Base-by-base conservation (phyloP, 805 yeast genomes). In the Saccharomycopsis selenospora region DNA sequence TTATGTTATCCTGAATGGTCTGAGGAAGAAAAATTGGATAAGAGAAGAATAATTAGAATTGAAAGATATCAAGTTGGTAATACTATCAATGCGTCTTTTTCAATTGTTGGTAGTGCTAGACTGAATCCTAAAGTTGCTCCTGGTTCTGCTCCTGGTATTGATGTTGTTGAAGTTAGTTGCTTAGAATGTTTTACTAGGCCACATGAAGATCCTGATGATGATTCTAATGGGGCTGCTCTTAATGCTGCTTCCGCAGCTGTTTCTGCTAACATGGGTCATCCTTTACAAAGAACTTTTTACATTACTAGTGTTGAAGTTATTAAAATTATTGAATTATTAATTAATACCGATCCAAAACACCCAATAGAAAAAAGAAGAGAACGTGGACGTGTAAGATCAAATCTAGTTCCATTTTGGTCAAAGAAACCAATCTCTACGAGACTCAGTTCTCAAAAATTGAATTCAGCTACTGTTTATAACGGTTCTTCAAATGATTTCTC, bases 301-400 rank as follows among this genome's bases (percentile, higher is more conserved):
- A 76, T 80, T 48, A 80, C 86, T 1, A 73, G 80, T 48, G 85
- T 80, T 29, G 86, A 80, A 58, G 84, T 80, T 18, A 74, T 80
- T 53, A 79, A 75, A 61, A 75, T 80, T 54, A 82, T 80, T 26
- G 85, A 80, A 62, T 59, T 79, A 45, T 59, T 80, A 42, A 77
- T 80, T 53, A 81, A 82, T 4, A 67, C 73, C 2, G 70, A 70
- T 49, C 58, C 61, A 28, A 64, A 63, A 47, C 73, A 73, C 48
- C 69, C 76, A 3, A 68, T 67, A 4, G 80, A 75, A 48, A 71
- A 78, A 52, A 71, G 86, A 52, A 70, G 75, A 51, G 85, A 80
- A 58, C 61, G 84, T 43, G 85, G 85, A n/a, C 66, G 86, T 49
- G 75, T 80, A 40, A 67, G 86, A 62, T 76, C 81, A 42, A 80